Base-by-base conservation (phyloP, 768 basidiomycete genomes). In the Leccinellum rugosiceps region DNA sequence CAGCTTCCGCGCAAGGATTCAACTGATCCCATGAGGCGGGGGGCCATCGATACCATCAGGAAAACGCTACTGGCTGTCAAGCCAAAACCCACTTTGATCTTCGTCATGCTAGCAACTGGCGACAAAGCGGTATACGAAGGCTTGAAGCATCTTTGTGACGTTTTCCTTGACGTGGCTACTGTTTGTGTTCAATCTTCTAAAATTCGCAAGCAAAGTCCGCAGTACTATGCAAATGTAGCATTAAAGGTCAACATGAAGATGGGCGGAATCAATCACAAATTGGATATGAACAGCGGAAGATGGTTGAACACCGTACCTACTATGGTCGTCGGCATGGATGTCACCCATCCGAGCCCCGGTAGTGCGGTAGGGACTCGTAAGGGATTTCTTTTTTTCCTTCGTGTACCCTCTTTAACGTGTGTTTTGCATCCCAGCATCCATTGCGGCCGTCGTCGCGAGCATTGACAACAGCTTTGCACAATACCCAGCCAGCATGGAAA, bases 341-440 rank as follows among this genome's bases (percentile, higher is more conserved):
- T 90, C 23, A 92, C 88, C 2, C 90, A 93, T 71, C 90, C 90
- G 21, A 87, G 90, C 19, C 85, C 83, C 5, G 86, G 86, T 2
- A 89, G 87, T 56, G 78, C 83, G 60, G 65, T 68, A 28, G 80
- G 82, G 14, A 82, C 82, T 17, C 78, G 71, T 72, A 56, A 56
- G 72, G 38, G 43, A 26, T 38, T 15, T 56, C 0, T 8, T 38
- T 17, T 43, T 43, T 9, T 41, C 30, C 13, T 2, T n/a, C 11
- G 10, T 44, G 17, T 35, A 10, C 26, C n/a, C 4, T 55, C 14
- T 50, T 19, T 57, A 30, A 65, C 19, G 4, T 3, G 21, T 25
- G 10, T 43, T n/a, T 41, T 51, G 11, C 6, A 31, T 50, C 34
- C 11, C 50, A 72, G 71, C 82, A 10, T 81, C 80, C 15, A 72